A percentile compares a stretch with the other conserved stretches of the same genome.
Evolutionary conservation across 768 basidiomycete species (phyloP).

Genomic region (Tephrocybe sp.): DNA sequence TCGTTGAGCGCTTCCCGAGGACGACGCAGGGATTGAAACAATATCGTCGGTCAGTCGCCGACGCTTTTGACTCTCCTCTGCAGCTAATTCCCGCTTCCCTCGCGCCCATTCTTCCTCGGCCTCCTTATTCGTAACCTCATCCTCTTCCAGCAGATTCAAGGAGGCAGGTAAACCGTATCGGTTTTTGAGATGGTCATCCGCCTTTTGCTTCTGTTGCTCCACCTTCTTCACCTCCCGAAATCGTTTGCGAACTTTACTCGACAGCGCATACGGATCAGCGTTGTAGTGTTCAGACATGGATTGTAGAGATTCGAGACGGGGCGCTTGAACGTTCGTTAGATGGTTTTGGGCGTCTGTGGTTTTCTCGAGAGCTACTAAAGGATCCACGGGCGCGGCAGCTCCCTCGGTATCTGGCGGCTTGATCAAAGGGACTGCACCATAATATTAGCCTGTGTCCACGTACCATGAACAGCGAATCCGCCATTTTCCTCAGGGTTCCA

Average conservation of each 20-base stretch:
- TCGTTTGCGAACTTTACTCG: slow-evolving; percentile 68
- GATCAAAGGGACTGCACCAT: background rate
- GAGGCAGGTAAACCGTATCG: slow-evolving; percentile 77
- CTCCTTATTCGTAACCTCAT: slow-evolving; percentile 54
- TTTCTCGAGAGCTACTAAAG: slow-evolving; percentile 89
- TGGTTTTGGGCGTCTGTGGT: slow-evolving; percentile 74
- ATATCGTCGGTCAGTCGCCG: slow-evolving; percentile 38
- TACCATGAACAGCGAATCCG: slow-evolving; percentile 87
- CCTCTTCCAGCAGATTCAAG: slow-evolving; percentile 65
- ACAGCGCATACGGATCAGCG: slow-evolving; percentile 84
- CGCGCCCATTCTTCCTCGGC: slow-evolving; percentile 66
- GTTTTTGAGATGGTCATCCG: slow-evolving; percentile 71
- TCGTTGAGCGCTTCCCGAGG: slow-evolving; percentile 18
- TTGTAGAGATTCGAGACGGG: slow-evolving; percentile 81
- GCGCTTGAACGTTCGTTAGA: slow-evolving; percentile 71
- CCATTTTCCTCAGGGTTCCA: slow-evolving; percentile 98
- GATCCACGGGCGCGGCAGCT: slow-evolving; percentile 66
- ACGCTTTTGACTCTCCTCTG: slow-evolving; percentile 45
- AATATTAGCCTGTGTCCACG: slow-evolving; percentile 15
- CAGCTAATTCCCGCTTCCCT: slow-evolving; percentile 47
- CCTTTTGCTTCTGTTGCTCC: slow-evolving; percentile 62
- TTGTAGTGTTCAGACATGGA: slow-evolving; percentile 76
- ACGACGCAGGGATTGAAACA: slow-evolving; percentile 25
- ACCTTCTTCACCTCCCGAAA: slow-evolving; percentile 89
- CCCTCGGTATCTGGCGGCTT: slow-evolving; percentile 63